Percentiles rank a stretch among this genome's conserved stretches.
Conservation (phyloP, 495 filamentous ascomycete species). For the Xylaria flabelliformis region DNA sequence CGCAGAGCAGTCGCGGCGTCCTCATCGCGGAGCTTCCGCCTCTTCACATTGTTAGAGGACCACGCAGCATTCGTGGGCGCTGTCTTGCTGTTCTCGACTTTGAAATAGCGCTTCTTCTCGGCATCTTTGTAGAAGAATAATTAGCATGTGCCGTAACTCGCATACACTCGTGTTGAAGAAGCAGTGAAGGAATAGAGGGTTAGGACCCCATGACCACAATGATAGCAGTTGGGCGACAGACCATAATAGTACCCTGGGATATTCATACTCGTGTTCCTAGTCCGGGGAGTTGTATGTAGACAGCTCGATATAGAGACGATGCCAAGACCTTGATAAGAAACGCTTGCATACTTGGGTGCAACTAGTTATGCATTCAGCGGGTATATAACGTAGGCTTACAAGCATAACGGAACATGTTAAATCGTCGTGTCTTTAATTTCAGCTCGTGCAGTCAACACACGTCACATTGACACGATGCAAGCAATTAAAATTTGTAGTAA, state of each 20-base stretch:
- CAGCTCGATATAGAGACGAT: not conserved
- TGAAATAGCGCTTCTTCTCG: constrained; percentile 56
- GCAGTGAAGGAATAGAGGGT: not conserved
- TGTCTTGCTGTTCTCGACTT: constrained; percentile 47
- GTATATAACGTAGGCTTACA: no score
- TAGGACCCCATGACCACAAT: not conserved
- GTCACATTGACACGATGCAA: not conserved
- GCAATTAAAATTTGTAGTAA: not conserved
- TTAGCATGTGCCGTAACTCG: not conserved
- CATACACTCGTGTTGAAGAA: not conserved
- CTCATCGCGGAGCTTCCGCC: constrained; percentile 37
- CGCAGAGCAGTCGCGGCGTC: constrained; percentile 22
- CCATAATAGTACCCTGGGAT: constrained; percentile 57
- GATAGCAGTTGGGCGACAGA: constrained; percentile 23
- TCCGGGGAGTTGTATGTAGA: not conserved
- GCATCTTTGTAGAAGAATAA: constrained; percentile 39
- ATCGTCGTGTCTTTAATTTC: not conserved
- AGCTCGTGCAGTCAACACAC: not conserved
- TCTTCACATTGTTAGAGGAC: constrained; percentile 48
- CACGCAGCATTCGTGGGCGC: constrained; percentile 44
- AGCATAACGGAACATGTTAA: not conserved
- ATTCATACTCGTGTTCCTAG: constrained; percentile 23
- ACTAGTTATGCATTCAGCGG: not conserved
- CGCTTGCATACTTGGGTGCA: no score
- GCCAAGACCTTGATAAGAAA: not conserved